Evolutionary conservation across 441 rosid genomes (phyloP).

Genomic region (Euphorbia schlechtendalii): DNA sequence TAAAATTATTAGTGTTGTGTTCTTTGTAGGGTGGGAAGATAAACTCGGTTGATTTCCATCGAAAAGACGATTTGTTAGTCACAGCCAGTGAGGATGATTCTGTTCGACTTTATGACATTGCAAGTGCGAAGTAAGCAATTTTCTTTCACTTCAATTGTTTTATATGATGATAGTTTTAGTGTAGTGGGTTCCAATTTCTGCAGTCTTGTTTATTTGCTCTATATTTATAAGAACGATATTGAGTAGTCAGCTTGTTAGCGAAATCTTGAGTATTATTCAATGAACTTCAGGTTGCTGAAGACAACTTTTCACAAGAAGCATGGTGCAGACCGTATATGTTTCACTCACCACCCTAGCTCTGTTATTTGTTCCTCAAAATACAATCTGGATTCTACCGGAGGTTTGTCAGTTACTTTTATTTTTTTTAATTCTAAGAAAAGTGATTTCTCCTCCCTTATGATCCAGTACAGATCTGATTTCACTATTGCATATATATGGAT

Average conservation of each 20-base stretch:
- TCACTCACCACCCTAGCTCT: slow-evolving; percentile 92
- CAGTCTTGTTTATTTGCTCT: background rate
- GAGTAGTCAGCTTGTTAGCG: background rate
- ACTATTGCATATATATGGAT: background rate
- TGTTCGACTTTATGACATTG: slow-evolving; percentile 82
- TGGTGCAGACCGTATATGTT: slow-evolving; percentile 88
- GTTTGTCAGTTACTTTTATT: slow-evolving; percentile 29
- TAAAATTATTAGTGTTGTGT: background rate
- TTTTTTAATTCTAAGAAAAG: background rate
- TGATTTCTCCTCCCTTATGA: background rate
- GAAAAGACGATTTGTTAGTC: slow-evolving; percentile 77
- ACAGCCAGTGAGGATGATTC: slow-evolving; percentile 94
- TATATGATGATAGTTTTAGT: background rate
- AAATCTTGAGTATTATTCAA: background rate
- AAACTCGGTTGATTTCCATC: slow-evolving; percentile 76
- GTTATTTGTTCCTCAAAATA: slow-evolving; percentile 81
- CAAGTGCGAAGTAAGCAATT: slow-evolving; percentile 66
- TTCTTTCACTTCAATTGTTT: background rate
- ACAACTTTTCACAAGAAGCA: slow-evolving; percentile 90
- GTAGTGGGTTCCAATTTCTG: background rate
- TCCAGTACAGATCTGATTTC: background rate
- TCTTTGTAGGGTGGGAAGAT: slow-evolving; percentile 68
- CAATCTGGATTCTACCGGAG: slow-evolving; percentile 72
- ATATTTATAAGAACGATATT: background rate
- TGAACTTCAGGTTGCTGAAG: slow-evolving; percentile 62